phyloP scores from a whole-genome alignment of 176 grass and related monocot genomes.

The Aegilops speltoides region DNA sequence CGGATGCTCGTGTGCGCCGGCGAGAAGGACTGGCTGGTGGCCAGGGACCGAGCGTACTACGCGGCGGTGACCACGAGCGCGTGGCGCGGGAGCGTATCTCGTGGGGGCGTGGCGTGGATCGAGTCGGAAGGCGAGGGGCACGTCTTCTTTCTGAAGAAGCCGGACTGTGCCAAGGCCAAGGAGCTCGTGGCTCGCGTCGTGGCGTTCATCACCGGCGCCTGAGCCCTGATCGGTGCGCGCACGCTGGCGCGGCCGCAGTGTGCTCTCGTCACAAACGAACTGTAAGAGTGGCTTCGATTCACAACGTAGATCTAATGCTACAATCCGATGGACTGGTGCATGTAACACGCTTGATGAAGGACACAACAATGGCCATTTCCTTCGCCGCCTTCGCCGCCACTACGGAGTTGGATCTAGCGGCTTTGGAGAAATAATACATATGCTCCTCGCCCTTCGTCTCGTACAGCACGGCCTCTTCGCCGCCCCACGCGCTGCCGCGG shows the following conservation, averaged over 20 bases:
- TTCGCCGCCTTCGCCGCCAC: background rate
- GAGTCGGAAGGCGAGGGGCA: conserved; percentile 54
- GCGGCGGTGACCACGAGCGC: conserved; percentile 33
- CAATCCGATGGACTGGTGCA: background rate
- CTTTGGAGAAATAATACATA: conserved; percentile 23
- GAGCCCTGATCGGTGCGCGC: background rate
- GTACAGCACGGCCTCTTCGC: conserved; percentile 44
- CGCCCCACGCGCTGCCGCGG: conserved; percentile 49
- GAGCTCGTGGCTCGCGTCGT: conserved; percentile 35
- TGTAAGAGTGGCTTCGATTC: background rate
- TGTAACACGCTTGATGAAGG: background rate
- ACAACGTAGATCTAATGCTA: background rate
- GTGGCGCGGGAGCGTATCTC: conserved; percentile 16
- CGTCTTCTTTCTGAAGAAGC: conserved; percentile 50
- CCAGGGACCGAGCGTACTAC: conserved; percentile 40
- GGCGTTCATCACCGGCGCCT: conserved; percentile 16
- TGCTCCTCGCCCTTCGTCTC: conserved; percentile 36
- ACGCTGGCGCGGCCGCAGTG: background rate
- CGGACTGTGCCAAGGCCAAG: conserved; percentile 20
- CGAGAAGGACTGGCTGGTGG: conserved; percentile 32
- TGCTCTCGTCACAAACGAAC: background rate
- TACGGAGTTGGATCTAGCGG: background rate
- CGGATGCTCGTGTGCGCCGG: conserved; percentile 44
- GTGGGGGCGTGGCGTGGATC: conserved; percentile 36
- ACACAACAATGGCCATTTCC: conserved; percentile 22